Evolutionary conservation across 805 yeast genomes (phyloP), one percentile per base, ranked within the genome.

Genomic region (Candida namnaoensis): DNA sequence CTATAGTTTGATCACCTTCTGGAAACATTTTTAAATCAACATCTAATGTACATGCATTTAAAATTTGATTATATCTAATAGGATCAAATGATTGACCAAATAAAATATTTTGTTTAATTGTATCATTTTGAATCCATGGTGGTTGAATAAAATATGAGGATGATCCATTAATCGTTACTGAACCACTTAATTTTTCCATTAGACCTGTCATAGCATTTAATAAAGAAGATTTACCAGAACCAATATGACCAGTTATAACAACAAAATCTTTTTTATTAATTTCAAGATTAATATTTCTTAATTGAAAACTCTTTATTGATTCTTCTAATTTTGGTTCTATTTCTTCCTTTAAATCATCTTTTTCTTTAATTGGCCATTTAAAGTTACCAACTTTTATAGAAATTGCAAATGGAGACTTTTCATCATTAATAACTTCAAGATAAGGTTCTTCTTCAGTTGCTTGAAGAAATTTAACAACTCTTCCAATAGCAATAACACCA

Each of bases 41-140:
- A 11, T 58, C 64, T 43, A 82, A 63, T 1, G 83, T 74, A 56
- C 88, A 82, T 3, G 78, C 79, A 34, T 68, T 60, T n/a, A 82
- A 58, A 8, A 81, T 73, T 13, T 63, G 63, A 12, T 71, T 56
- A 52, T 82, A 82, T 41, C 60, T 66, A 8, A 63, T 55, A 40
- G 68, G 66, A 44, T 80, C 76, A 44, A 56, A 74, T 10, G 50
- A 40, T 15, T 50, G 41, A 3, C 90, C 88, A 58, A 82, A 82
- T 28, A 69, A 34, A 44, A 82, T 80, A 52, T 82, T 82, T 14
- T 81, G 83, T 49, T 70, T 71, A 30, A 83, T 73, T 0, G 90
- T 80, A 4, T 80, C 73, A 58, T 82, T 84, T 51, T 80, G 86
- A 32, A 82, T 73, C 93, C 91, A 83, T 15, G 82, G 84, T 19